Base-by-base conservation (phyloP, 768 basidiomycete species). In the Amanita rubescens region DNA sequence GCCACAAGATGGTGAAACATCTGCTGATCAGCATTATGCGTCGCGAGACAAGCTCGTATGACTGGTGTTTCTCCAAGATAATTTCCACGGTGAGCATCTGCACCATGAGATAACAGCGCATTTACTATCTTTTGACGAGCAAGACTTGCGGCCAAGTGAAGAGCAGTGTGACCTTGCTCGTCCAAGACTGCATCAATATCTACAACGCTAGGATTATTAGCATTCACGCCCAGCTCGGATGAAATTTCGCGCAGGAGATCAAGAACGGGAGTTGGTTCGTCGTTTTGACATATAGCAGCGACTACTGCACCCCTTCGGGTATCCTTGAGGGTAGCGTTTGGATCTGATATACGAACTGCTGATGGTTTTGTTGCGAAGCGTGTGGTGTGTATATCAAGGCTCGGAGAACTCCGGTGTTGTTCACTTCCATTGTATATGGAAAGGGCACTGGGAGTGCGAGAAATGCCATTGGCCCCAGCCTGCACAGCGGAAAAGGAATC, bases 61-160 rank as follows among this genome's bases (percentile, higher is more conserved):
- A 99, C 80, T 1, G 96, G 86, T 0, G 95, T 98, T 68, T 99
- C 96, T 43, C 96, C 94, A 4, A 87, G 80, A 63, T 85, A 86
- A 69, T 98, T 98, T 1, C 96, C 96, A 7, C 92, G 81, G 60
- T 92, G 81, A 14, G 92, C 74, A 65, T 98, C 94, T 1, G 94
- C 92, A 27, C 94, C 93, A 43, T 76, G 73, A 1, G 71, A 70
- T 54, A 97, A 76, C 33, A 99, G 77, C 9, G 82, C 80, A 22
- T 81, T 79, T 15, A 90, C 79, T 32, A 79, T 81, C 22, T 76
- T 72, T 46, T 81, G 76, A 19, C 90, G 79, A 0, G 85, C 90
- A 47, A 97, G 75, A 41, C 93, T 90, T 5, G 93, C 85, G 1
- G 96, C 94, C 57, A 97, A 79, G 65, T 99, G 96, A 12, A 99